Base-by-base conservation (phyloP, 192 early-diverging fungal species). In the Umbelopsis vinacea region DNA sequence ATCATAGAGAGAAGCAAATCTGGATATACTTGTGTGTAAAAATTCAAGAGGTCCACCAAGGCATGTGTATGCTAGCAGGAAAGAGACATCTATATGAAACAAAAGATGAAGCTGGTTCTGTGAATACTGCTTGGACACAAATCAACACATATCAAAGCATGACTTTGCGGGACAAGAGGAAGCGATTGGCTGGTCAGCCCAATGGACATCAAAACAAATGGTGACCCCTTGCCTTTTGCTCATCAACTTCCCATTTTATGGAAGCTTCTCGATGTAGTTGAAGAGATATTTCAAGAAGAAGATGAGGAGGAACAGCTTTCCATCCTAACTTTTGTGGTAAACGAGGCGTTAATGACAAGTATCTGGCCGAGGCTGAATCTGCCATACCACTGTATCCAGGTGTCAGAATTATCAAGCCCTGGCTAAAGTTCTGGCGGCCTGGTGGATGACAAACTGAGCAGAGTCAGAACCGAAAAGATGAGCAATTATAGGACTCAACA, bases 151-250 rank as follows among this genome's bases (percentile, higher is more conserved):
- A 75, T 37, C 68, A 75, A 71, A 70, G 46, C 17, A 75, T 75
- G 74, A 70, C 68, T 24, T 10, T 70, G 6, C 46, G 74, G 74
- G 70, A 22, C 70, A 69, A 35, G 74, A 75, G 45, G 74, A 75
- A 4, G 69, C 68, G 17, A 26, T 66, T 50, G 22, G 26, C 43
- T 4, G 8, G 17, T 57, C 47, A 37, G 14, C 5, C 11, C 40
- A 7, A 43, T 43, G 14, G 33, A 63, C n/a, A 23, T 67, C 23
- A 38, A 46, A 22, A 40, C 50, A 4, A 55, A 71, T 46, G 4
- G 52, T 9, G 66, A 35, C 0, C 52, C 26, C 21, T 38, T 66
- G 45, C 33, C 52, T 66, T 54, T 52, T 33, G 7, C 71, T 12
- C 15, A 63, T 63, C 57, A 63, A 35, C 19, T 63, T 6, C 57